Conservation (phyloP, 345 rosid species). For the Ricinus communis region DNA sequence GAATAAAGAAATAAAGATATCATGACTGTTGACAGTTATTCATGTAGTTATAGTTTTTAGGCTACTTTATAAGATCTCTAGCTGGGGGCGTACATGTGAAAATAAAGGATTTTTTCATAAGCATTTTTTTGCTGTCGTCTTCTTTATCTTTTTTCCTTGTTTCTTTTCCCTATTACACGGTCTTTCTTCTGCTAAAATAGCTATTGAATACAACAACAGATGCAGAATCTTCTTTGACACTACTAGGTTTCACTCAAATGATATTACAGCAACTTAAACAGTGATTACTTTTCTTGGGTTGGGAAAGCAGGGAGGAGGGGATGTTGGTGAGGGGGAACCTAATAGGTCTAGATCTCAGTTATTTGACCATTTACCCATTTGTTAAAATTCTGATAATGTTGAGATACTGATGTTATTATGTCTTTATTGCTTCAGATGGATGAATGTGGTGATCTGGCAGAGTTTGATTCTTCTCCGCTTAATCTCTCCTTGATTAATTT, state of each 20-base stretch:
- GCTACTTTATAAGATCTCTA: too few species aligned
- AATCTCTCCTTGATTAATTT: slow-evolving; percentile 65
- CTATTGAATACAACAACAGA: too few species aligned
- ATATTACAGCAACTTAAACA: too few species aligned
- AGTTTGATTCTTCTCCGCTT: slow-evolving; percentile 53
- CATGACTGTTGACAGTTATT: too few species aligned
- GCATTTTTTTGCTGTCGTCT: too few species aligned
- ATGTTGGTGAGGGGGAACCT: background rate
- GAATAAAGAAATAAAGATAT: too few species aligned
- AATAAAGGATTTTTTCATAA: too few species aligned
- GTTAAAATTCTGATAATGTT: background rate
- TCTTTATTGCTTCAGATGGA: slow-evolving; percentile 44
- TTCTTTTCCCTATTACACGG: too few species aligned
- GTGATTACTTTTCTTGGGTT: background rate
- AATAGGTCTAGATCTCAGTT: background rate
- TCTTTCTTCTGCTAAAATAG: too few species aligned
- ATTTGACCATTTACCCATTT: background rate
- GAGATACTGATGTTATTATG: background rate
- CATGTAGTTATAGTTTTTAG: too few species aligned
- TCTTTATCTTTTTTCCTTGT: too few species aligned
- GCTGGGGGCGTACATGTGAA: too few species aligned
- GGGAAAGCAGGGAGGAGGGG: background rate
- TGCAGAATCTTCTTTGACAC: background rate
- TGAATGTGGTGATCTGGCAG: slow-evolving; percentile 59
- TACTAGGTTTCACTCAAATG: background rate